These are phyloP conservation scores for Cubamyces sp. DNA, from an alignment of 768 basidiomycete genomes.

Conservation along the genomic window DNA sequence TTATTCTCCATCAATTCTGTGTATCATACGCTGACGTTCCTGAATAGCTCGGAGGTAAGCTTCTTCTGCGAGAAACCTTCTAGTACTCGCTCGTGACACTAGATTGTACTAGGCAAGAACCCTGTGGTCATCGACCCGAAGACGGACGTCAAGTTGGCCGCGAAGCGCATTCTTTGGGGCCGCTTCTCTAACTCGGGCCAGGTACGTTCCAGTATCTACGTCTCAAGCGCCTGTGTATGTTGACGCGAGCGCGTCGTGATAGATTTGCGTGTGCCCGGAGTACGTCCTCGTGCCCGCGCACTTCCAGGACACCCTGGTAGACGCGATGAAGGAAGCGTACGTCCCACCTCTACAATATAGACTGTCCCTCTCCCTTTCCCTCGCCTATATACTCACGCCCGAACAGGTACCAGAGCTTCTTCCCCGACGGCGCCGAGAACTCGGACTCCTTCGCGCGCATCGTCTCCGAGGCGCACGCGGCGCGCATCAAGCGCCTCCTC, in stretches of 20 bases:
- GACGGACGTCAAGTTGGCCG: slow-evolving; percentile 66
- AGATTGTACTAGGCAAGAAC: slow-evolving; percentile 51
- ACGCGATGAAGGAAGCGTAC: slow-evolving; percentile 48
- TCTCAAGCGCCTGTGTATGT: not conserved
- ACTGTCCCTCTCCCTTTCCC: not conserved
- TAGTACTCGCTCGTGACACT: not conserved
- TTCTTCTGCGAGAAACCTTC: not conserved
- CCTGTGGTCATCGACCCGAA: slow-evolving; percentile 70
- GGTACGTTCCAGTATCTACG: slow-evolving; percentile 26
- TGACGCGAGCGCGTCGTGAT: slow-evolving; percentile 23
- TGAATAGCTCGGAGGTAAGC: slow-evolving; percentile 52
- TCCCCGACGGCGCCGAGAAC: slow-evolving; percentile 45
- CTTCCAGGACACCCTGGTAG: slow-evolving; percentile 44
- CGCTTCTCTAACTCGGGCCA: slow-evolving; percentile 73
- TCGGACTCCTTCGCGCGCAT: slow-evolving; percentile 56
- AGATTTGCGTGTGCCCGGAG: slow-evolving; percentile 72
- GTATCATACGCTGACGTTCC: not conserved
- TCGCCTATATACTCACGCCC: not conserved
- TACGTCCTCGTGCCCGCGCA: slow-evolving; percentile 51
- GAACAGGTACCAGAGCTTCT: slow-evolving; percentile 58
- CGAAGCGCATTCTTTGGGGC: slow-evolving; percentile 82
- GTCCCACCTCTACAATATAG: slow-evolving; percentile 27
- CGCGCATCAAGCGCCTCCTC: slow-evolving; percentile 64
- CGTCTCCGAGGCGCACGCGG: slow-evolving; percentile 54
- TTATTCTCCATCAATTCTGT: not conserved